Conservation (phyloP, 768 basidiomycete species). For the Kwoniella sp. region DNA sequence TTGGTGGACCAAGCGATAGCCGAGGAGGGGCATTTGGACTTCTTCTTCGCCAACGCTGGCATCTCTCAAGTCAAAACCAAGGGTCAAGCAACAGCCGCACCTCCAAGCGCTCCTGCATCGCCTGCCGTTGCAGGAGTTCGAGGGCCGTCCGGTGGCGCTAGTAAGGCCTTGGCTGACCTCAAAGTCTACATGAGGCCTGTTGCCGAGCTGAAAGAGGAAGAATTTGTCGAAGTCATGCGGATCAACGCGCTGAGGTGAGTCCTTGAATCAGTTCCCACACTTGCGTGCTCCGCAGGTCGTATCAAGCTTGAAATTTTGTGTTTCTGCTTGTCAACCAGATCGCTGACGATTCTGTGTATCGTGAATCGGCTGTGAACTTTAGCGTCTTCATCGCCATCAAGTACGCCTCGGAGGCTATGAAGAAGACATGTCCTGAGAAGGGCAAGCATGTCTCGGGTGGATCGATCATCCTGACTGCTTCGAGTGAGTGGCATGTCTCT, state of each 20-base stretch:
- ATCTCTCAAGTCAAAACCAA: conserved; percentile 8
- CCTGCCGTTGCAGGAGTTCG: too few relatives aligned
- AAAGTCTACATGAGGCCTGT: conserved; percentile 49
- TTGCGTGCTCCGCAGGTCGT: not conserved
- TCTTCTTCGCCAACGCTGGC: conserved; percentile 91
- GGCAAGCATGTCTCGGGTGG: conserved; percentile 74
- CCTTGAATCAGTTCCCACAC: too few relatives aligned
- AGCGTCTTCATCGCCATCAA: conserved; percentile 91
- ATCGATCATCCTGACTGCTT: conserved; percentile 82
- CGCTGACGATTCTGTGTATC: too few relatives aligned
- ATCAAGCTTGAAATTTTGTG: not conserved
- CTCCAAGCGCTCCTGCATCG: too few relatives aligned
- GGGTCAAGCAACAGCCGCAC: not conserved
- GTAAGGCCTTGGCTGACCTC: conserved; percentile 10
- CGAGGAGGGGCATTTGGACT: conserved; percentile 84
- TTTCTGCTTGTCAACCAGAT: not conserved
- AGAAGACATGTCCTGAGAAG: conserved; percentile 65
- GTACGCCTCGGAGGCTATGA: conserved; percentile 80
- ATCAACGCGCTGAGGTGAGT: conserved; percentile 73
- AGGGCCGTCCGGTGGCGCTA: not conserved
- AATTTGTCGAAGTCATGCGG: conserved; percentile 74
- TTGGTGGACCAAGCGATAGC: conserved; percentile 72
- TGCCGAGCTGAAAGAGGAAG: conserved; percentile 64
- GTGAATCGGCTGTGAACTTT: too few relatives aligned
- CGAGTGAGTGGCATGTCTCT: conserved; percentile 70